These are phyloP conservation scores for Phytophthora vignae DNA, from an alignment of 352 stramenopile species.

Conservation along the genomic window DNA sequence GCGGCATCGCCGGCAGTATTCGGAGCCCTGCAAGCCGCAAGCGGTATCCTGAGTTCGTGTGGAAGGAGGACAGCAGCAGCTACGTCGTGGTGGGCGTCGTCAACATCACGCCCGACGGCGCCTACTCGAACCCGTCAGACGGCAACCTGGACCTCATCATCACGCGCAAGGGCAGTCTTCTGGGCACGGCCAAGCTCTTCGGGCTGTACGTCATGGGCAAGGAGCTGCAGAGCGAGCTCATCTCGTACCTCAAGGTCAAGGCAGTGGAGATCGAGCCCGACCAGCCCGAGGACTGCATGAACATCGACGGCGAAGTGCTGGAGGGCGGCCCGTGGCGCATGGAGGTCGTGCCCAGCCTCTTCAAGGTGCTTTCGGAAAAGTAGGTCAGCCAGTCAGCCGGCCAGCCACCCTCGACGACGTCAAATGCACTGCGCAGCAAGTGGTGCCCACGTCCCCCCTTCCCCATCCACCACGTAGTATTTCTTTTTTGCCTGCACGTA, in stretches of 20 bases:
- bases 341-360: constrained; percentile 87
- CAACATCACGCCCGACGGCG: constrained; percentile 76
- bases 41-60: constrained; percentile 66
- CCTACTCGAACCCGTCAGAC: constrained; percentile 80
- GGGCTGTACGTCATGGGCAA: constrained; percentile 79
- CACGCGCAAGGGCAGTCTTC: constrained; percentile 68
- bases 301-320: constrained; percentile 86
- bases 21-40: constrained; percentile 68
- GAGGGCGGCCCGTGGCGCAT: constrained; percentile 76
- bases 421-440: constrained; percentile 13
- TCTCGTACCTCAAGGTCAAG: constrained; percentile 87
- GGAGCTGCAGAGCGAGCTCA: constrained; percentile 69
- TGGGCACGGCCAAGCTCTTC: constrained; percentile 52
- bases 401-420: not conserved
- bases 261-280: constrained; percentile 75
- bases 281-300: constrained; percentile 71
- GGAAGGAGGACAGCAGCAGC: constrained; percentile 66
- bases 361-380: constrained; percentile 89
- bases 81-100: constrained; percentile 80
- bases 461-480: constrained; percentile 4
- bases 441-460: not conserved
- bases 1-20: constrained; percentile 58
- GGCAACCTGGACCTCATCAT: constrained; percentile 84
- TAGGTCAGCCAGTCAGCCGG: constrained; percentile 33
- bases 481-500: constrained; percentile 32